Conservation (phyloP, 306 rosid genomes). For the Fragaria nilgerrensis region DNA sequence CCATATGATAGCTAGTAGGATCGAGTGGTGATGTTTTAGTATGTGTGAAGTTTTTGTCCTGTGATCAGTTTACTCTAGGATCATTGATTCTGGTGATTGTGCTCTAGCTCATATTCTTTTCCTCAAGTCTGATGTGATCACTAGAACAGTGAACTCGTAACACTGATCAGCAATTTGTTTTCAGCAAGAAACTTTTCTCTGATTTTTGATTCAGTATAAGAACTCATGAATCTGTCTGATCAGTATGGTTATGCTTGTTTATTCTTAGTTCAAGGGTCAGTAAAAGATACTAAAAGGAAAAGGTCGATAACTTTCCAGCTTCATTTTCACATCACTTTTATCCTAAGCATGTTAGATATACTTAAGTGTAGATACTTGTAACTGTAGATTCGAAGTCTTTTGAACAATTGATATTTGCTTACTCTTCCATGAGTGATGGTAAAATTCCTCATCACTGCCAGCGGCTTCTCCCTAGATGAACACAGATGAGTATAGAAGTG, state of each 20-base stretch:
- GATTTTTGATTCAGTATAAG: slow-evolving; percentile 7
- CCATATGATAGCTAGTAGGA: not conserved
- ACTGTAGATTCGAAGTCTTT: not conserved
- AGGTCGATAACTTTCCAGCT: not conserved
- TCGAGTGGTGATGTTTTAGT: not conserved
- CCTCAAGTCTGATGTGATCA: not conserved
- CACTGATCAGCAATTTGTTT: not conserved
- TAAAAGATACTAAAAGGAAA: not conserved
- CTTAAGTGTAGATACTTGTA: too few relatives aligned
- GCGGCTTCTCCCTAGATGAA: not conserved
- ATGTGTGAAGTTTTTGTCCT: not conserved
- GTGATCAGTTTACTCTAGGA: not conserved
- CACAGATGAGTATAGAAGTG: not conserved
- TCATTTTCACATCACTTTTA: not conserved
- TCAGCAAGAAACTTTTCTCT: not conserved
- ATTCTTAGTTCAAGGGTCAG: not conserved
- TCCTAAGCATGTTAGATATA: not conserved
- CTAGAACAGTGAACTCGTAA: not conserved
- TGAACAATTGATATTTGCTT: not conserved
- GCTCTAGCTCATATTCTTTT: not conserved
- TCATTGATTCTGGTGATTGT: not conserved
- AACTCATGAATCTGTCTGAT: slow-evolving; percentile 3
- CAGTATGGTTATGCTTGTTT: not conserved
- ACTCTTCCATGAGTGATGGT: not conserved
- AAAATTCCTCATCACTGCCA: not conserved